Conservation (phyloP, 2,329 filamentous ascomycete genomes). For the Pezicula carpinea region DNA sequence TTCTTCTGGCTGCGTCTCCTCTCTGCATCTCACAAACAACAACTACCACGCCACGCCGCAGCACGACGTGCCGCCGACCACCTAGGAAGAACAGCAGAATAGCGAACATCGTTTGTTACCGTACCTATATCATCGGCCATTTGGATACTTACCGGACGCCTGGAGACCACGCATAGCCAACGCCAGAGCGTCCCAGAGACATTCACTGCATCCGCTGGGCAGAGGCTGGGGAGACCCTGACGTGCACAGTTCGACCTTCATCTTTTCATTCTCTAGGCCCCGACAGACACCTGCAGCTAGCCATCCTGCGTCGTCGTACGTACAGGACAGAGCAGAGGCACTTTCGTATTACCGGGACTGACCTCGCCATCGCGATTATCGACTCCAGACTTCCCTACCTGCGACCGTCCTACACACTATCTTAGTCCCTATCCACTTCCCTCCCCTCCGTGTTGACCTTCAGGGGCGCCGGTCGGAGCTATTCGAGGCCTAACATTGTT, state of each 20-base stretch:
- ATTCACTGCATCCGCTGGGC: background rate
- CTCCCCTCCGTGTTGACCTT: too few relatives aligned
- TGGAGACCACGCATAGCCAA: background rate
- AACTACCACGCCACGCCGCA: background rate
- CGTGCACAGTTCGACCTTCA: too few relatives aligned
- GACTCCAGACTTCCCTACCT: too few relatives aligned
- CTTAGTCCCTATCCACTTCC: too few relatives aligned
- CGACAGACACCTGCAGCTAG: too few relatives aligned
- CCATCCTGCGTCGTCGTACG: too few relatives aligned
- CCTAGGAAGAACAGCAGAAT: constrained; percentile 4
- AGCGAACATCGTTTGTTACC: constrained; percentile 1
- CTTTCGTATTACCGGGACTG: too few relatives aligned
- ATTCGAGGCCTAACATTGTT: background rate
- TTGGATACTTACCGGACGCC: constrained; percentile 6
- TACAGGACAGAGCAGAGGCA: too few relatives aligned
- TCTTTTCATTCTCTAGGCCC: too few relatives aligned
- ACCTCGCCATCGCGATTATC: too few relatives aligned
- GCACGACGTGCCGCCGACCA: background rate
- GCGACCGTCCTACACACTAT: too few relatives aligned
- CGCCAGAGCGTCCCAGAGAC: background rate
- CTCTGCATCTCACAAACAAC: background rate
- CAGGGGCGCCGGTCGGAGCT: background rate
- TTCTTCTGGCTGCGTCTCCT: background rate
- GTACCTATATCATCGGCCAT: constrained; percentile 9
- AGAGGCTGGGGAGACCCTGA: too few relatives aligned